Base-by-base conservation (phyloP, 148 eudicot species). In the Rhododendron ovatum region DNA sequence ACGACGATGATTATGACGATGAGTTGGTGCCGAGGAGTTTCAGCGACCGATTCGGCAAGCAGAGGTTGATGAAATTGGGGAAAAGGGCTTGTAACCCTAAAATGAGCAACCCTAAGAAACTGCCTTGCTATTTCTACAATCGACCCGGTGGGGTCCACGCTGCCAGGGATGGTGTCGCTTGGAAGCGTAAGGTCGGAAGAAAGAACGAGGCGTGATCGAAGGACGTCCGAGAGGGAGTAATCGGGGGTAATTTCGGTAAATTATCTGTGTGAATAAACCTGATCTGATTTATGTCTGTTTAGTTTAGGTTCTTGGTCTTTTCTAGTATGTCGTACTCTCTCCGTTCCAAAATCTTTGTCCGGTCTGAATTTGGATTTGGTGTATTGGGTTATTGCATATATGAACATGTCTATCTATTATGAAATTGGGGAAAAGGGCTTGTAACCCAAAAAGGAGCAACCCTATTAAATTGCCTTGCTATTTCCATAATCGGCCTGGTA, bases 31-130 rank as follows among this genome's bases (percentile, higher is more conserved):
- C 97, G 50, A 87, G 89, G 92, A 88, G 78, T 55, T 87, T 91
- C 76, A 89, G 88, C 50, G 88, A 85, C 75, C 59, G 87, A 35
- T 90, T 92, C 2, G 92, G 88, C 87, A 92, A 88, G 81, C 88
- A 92, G 35, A 89, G 98, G 91, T 86, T 96, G 79, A 92, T 87
- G 92, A 96, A 94, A 86, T 84, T 91, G 89, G 98, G 93, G 92
- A 94, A 96, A 18, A 93, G 91, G 73, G 89, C 91, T 1, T 85
- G 88, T 43, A 71, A 71, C 8, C 78, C 91, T 0, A 95, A 86
- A 83, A 83, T 87, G 87, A 86, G 86, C 59, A 95, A 90, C 73
- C 89, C 94, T 0, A 96, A 92, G 92, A 90, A 86, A 74, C 37
- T 90, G 87, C 90, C 89, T 0, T 90, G 87, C 84, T 73, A 76